Base-by-base conservation (phyloP, 164 flowering plant species). In the Chloranthus sessilifolius region DNA sequence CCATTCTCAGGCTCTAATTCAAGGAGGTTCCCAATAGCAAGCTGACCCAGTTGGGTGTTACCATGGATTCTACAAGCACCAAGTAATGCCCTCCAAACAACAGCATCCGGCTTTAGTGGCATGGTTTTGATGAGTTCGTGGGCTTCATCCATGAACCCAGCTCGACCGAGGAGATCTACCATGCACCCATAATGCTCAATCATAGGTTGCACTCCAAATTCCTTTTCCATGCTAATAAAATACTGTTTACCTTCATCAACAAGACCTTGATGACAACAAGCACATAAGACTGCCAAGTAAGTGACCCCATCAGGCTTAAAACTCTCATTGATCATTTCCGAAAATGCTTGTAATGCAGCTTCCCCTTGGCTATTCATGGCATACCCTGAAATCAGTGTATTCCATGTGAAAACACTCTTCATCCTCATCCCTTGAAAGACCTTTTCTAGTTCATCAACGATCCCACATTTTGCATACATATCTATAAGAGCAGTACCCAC, bases 391-490 rank as follows among this genome's bases (percentile, higher is more conserved):
- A 55, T 45, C 33, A 55, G 29, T n/a, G 50, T 50, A 33, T 33
- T 55, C 59, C 59, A 44, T 8, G 50, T 34, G 28, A n/a, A 55
- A 1, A 43, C 42, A 45, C 34, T 44, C 42, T 45, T 43, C 21
- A 19, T 15, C 34, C 31, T 33, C 50, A 35, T 44, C 28, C 6
- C 25, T n/a, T 23, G 12, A 24, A 55, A 55, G 14, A 55, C 59
- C 59, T 33, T 34, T 27, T 43, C 42, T 0, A 43, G 8, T 30
- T 55, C 40, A 24, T 43, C 19, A 17, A 55, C 26, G 40, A 21
- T n/a, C 41, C 74, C 70, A 47, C 75, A 78, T 50, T 63, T 72
- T 11, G 75, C 52, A 56, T 78, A 78, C 54, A 78, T 51, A 23
- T 72, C 69, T 53, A 78, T 61, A 34, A 78, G 74, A 0, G 74